Conservation (phyloP, 106 monocot genomes). For the Dendrobium nobile region DNA sequence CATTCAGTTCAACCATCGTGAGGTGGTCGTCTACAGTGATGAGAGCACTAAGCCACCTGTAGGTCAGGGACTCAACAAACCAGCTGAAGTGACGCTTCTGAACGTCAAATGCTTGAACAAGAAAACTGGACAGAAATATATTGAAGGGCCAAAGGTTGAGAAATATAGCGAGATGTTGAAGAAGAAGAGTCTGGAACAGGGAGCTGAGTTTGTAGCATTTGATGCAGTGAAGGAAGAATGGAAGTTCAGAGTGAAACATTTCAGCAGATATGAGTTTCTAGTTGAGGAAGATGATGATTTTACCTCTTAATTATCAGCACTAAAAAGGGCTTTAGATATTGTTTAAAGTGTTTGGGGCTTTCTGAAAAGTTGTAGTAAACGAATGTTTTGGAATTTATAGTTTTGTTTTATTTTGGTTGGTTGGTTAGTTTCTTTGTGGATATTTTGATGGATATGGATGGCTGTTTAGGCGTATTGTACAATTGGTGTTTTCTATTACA, state of each 20-base stretch:
- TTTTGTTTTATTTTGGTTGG: no score
- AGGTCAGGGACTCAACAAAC: slow-evolving; percentile 88
- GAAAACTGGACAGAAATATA: slow-evolving; percentile 67
- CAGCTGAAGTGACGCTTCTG: slow-evolving; percentile 81
- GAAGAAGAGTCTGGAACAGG: slow-evolving; percentile 74
- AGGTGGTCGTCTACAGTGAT: slow-evolving; percentile 83
- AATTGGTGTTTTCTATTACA: no score
- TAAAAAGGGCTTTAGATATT: no score
- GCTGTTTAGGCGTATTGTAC: no score
- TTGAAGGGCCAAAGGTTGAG: slow-evolving; percentile 63
- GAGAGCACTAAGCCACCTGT: slow-evolving; percentile 77
- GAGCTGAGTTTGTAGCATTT: slow-evolving; percentile 79
- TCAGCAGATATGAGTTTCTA: slow-evolving; percentile 53
- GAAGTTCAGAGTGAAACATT: slow-evolving; percentile 88
- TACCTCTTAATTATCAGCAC: no score
- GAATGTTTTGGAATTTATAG: no score
- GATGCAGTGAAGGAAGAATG: slow-evolving; percentile 74
- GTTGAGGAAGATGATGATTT: slow-evolving; percentile 1
- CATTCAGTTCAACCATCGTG: slow-evolving; percentile 76
- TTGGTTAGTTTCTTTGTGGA: no score
- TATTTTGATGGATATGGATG: no score
- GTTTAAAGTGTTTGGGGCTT: no score
- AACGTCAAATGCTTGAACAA: slow-evolving; percentile 80
- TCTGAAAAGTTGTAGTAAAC: no score
- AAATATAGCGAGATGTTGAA: slow-evolving; percentile 74